phyloP scores from a whole-genome alignment of 768 basidiomycete genomes.

The Gelatoporia subvermispora region DNA sequence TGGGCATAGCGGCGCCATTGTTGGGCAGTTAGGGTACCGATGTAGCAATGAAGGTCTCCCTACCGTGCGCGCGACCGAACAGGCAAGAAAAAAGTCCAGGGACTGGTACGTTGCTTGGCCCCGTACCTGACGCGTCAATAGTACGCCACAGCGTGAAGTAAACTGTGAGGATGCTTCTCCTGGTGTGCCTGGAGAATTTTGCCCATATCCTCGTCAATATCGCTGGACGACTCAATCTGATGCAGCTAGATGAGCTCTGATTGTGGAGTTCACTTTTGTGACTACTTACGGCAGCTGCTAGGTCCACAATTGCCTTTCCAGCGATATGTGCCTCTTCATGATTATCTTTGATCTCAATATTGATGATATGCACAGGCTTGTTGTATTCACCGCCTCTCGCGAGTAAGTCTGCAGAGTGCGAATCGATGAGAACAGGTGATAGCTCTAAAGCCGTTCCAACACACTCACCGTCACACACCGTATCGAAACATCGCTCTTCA shows the following conservation, averaged over 20 bases:
- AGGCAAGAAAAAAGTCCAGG: too few relatives aligned
- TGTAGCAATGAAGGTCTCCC: too few relatives aligned
- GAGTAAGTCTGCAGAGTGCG: slow-evolving; percentile 60
- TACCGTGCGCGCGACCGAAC: too few relatives aligned
- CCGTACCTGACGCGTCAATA: slow-evolving; percentile 46
- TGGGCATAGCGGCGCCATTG: too few relatives aligned
- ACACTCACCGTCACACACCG: slow-evolving; percentile 89
- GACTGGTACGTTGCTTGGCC: neutral
- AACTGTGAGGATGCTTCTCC: slow-evolving; percentile 85
- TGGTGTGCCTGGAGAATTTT: slow-evolving; percentile 79
- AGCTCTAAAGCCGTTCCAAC: slow-evolving; percentile 4
- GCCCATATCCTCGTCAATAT: slow-evolving; percentile 91
- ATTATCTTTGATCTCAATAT: slow-evolving; percentile 98
- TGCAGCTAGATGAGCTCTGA: neutral
- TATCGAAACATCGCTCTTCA: slow-evolving; percentile 97
- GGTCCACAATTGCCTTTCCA: slow-evolving; percentile 89
- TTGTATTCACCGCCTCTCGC: slow-evolving; percentile 87
- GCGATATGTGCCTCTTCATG: slow-evolving; percentile 97
- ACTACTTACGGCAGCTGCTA: slow-evolving; percentile 78
- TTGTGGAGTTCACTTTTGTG: neutral
- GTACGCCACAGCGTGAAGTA: slow-evolving; percentile 88
- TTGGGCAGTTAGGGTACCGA: too few relatives aligned
- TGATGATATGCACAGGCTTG: slow-evolving; percentile 92
- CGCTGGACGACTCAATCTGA: slow-evolving; percentile 80
- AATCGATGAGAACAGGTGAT: slow-evolving; percentile 9